Conservation (phyloP, 768 basidiomycete genomes). For the Kwoniella shandongensis region DNA sequence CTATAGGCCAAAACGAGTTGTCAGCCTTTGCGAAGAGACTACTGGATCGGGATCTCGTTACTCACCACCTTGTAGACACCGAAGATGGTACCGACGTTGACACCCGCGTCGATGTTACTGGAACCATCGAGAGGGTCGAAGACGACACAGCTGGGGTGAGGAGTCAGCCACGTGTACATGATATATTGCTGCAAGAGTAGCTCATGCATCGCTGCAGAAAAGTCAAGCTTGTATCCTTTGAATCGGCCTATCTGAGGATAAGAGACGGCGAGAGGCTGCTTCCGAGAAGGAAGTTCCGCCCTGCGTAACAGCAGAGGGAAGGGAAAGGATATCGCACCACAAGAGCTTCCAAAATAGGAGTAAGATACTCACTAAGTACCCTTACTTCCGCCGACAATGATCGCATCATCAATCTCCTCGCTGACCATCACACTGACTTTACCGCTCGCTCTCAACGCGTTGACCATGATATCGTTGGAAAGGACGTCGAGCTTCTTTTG, state of each 20-base stretch:
- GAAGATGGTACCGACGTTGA: conserved; percentile 86
- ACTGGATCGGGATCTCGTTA: conserved; percentile 23
- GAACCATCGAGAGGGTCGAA: conserved; percentile 97
- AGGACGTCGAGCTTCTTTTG: conserved; percentile 99
- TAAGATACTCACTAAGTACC: conserved; percentile 41
- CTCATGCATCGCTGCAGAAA: no score
- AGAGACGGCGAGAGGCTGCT: no score
- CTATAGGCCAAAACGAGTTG: conserved; percentile 58
- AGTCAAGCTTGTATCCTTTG: neutral
- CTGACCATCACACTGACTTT: conserved; percentile 96
- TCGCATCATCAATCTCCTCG: conserved; percentile 64
- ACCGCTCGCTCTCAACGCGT: conserved; percentile 91
- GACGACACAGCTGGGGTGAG: conserved; percentile 81
- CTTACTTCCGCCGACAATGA: conserved; percentile 37
- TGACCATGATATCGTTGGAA: conserved; percentile 99
- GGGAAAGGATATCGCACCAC: no score
- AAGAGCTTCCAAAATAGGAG: no score
- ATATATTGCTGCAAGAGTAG: no score
- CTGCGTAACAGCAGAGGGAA: no score
- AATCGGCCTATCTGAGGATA: neutral
- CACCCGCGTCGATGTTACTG: conserved; percentile 97
- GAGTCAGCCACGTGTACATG: no score
- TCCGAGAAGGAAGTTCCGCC: no score
- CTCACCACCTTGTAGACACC: conserved; percentile 89
- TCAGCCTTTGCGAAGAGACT: neutral